Percentiles rank a stretch among this genome's conserved stretches.
phyloP scores from a whole-genome alignment of 1,284 basidiomycete species.

The Meripilus lineatus region DNA sequence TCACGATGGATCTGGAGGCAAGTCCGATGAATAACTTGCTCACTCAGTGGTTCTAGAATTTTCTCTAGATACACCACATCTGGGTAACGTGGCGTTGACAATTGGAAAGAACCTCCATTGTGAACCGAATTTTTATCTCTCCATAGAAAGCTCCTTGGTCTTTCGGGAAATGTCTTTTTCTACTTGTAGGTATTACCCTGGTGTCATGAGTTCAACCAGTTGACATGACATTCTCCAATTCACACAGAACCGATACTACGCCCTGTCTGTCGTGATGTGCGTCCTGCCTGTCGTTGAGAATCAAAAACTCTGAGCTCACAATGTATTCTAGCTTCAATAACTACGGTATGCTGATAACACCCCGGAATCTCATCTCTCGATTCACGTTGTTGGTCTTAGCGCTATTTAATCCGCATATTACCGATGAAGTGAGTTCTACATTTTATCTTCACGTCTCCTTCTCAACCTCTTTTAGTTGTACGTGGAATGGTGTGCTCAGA shows the following conservation, averaged over 20 bases:
- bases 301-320: too few relatives aligned
- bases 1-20: conserved; percentile 39
- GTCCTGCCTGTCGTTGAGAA: too few relatives aligned
- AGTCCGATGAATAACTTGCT: background rate
- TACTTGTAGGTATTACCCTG: conserved; percentile 40
- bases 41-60: background rate
- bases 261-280: conserved; percentile 3
- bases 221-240: background rate
- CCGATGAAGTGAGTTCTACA: background rate
- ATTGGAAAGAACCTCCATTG: too few relatives aligned
- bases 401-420: background rate
- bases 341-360: conserved; percentile 1
- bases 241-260: conserved; percentile 7
- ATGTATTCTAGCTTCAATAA: conserved; percentile 5
- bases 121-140: too few relatives aligned
- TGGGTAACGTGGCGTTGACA: conserved; percentile 35
- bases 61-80: conserved; percentile 41
- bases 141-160: conserved; percentile 49
- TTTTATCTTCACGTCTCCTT: too few relatives aligned
- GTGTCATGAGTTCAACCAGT: background rate
- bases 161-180: conserved; percentile 44
- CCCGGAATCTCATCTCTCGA: background rate
- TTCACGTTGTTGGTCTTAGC: background rate
- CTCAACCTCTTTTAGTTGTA: too few relatives aligned
- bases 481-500: too few relatives aligned